Conservation (phyloP, 2,329 filamentous ascomycete genomes). For the Macrophomina tecta region DNA sequence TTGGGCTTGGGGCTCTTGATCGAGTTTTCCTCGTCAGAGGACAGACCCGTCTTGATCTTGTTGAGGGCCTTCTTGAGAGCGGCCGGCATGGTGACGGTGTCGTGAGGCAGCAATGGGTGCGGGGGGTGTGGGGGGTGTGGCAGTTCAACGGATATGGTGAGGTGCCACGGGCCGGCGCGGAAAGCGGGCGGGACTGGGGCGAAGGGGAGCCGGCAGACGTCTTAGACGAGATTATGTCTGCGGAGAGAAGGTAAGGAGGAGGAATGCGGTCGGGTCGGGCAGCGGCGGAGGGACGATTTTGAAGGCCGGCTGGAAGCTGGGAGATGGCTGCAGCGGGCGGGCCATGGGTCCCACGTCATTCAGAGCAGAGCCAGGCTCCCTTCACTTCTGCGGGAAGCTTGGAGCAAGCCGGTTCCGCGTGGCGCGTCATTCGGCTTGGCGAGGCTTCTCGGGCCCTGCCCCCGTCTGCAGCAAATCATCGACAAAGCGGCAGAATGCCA, state of each 20-base stretch:
- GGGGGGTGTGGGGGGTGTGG: background rate
- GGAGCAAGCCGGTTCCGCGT: conserved; percentile 19
- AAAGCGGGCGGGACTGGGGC: background rate
- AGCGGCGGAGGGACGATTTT: conserved; percentile 22
- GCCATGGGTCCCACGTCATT: conserved; percentile 16
- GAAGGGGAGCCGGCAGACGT: conserved; percentile 20
- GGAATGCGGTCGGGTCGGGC: background rate
- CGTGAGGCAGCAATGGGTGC: too few species aligned
- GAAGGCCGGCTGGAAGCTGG: background rate
- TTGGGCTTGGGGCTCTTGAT: conserved; percentile 39
- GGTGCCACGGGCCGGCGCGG: background rate
- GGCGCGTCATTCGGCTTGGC: conserved; percentile 18
- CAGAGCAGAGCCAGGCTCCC: background rate
- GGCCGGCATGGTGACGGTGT: conserved; percentile 36
- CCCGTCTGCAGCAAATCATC: background rate
- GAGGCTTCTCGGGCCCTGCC: conserved; percentile 15
- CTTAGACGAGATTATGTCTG: conserved; percentile 29
- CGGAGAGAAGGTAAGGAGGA: background rate
- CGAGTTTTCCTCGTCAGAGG: conserved; percentile 44
- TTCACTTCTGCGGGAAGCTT: conserved; percentile 11
- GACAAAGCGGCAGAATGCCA: conserved; percentile 8
- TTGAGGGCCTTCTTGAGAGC: conserved; percentile 54
- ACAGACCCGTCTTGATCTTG: conserved; percentile 47
- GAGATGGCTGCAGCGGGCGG: background rate
- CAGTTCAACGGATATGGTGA: background rate